phyloP scores from a whole-genome alignment of 1,284 basidiomycete species.

The Irpex lacteus region DNA sequence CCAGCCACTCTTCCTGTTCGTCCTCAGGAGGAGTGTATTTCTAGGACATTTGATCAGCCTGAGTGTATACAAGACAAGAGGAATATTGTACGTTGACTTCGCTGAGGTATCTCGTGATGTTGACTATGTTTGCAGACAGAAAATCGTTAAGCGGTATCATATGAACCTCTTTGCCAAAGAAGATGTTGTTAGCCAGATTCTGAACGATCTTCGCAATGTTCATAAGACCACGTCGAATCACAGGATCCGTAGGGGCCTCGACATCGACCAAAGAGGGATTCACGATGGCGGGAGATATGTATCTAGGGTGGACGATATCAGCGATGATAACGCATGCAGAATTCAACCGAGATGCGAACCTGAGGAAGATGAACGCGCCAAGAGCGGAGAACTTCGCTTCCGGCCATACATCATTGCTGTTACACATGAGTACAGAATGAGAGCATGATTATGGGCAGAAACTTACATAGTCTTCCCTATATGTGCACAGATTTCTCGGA shows the following conservation, averaged over 20 bases:
- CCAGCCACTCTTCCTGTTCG: conserved; percentile 68
- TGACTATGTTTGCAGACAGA: conserved; percentile 72
- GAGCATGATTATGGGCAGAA: neutral
- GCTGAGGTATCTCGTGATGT: conserved; percentile 80
- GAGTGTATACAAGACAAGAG: conserved; percentile 7
- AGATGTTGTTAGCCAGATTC: conserved; percentile 89
- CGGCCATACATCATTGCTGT: conserved; percentile 69
- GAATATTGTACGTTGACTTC: conserved; percentile 65
- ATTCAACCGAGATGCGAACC: conserved; percentile 39
- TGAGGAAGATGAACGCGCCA: conserved; percentile 89
- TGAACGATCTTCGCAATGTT: conserved; percentile 90
- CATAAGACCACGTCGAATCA: conserved; percentile 76
- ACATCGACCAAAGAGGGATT: conserved; percentile 84
- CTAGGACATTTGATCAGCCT: conserved; percentile 31
- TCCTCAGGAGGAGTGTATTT: conserved; percentile 58
- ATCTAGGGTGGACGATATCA: conserved; percentile 38
- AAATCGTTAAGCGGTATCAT: conserved; percentile 84
- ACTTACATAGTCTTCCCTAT: conserved; percentile 81
- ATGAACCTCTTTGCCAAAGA: conserved; percentile 85
- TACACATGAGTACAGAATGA: neutral
- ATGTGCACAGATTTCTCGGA: conserved; percentile 85
- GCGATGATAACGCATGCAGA: conserved; percentile 31
- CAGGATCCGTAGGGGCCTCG: conserved; percentile 65
- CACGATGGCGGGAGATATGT: conserved; percentile 85
- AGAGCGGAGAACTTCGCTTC: conserved; percentile 84